A percentile compares a stretch with the other conserved stretches of the same genome.
These are phyloP conservation scores for Paecilomyces sp. DNA, from an alignment of 2,329 filamentous ascomycete species.

Conservation along the genomic window DNA sequence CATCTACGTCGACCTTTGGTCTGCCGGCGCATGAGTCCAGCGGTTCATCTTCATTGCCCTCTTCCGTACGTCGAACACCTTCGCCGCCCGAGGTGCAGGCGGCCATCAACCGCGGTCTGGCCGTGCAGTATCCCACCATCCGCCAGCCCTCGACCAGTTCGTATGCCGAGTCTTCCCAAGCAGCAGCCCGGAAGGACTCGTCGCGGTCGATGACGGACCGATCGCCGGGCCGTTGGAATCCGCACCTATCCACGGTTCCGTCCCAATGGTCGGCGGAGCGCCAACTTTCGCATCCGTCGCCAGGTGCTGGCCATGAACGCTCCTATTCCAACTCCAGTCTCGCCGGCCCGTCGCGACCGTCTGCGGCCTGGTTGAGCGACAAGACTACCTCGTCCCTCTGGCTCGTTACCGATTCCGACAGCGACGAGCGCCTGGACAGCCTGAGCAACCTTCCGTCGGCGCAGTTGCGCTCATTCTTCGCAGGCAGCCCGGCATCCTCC, in stretches of 20 bases:
- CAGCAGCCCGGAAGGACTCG: constrained; percentile 13
- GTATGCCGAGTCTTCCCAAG: constrained; percentile 26
- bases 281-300: constrained; percentile 17
- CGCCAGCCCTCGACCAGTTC: constrained; percentile 33
- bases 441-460: constrained; percentile 27
- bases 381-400: constrained; percentile 24
- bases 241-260: constrained; percentile 38
- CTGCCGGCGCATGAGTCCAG: constrained; percentile 17
- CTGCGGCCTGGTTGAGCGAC: constrained; percentile 15
- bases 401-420: constrained; percentile 25
- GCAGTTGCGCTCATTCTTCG: constrained; percentile 21
- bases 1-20: constrained; percentile 23
- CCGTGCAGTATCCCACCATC: constrained; percentile 32
- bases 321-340: constrained; percentile 7
- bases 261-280: constrained; percentile 35
- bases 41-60: constrained; percentile 25
- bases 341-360: constrained; percentile 15
- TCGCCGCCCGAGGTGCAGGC: constrained; percentile 29
- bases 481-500: constrained; percentile 39
- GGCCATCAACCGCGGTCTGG: constrained; percentile 26
- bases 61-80: constrained; percentile 25
- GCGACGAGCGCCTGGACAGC: constrained; percentile 29
- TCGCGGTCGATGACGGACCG: constrained; percentile 26
- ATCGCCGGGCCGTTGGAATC: constrained; percentile 31
- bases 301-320: constrained; percentile 11